Percentiles rank a stretch among this genome's conserved stretches.
Evolutionary conservation across 495 filamentous ascomycete species (phyloP).

Genomic region (Platismatia glauca): DNA sequence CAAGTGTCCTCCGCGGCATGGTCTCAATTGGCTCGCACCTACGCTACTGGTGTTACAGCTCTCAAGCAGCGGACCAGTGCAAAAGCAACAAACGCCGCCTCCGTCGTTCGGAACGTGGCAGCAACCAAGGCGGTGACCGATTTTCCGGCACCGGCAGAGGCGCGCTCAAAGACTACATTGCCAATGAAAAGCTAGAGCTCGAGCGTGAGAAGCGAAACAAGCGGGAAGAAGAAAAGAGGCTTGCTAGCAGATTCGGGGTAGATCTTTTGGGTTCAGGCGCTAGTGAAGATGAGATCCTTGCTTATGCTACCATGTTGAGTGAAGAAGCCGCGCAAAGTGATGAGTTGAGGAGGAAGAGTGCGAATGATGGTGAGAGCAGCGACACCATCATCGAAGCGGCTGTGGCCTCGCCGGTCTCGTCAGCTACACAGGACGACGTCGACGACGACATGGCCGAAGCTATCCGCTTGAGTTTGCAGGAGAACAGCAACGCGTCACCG

Average conservation of each 20-base stretch:
- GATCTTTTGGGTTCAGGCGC: slow-evolving; percentile 63
- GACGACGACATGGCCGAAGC: slow-evolving; percentile 71
- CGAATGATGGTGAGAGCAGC: slow-evolving; percentile 40
- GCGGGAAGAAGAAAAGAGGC: slow-evolving; percentile 50
- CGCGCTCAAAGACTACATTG: slow-evolving; percentile 70
- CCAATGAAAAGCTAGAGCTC: slow-evolving; percentile 70
- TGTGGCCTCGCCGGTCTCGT: slow-evolving; percentile 28
- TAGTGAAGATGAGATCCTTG: slow-evolving; percentile 79
- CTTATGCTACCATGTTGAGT: slow-evolving; percentile 81
- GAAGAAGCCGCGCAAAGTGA: slow-evolving; percentile 63
- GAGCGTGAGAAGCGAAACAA: slow-evolving; percentile 61
- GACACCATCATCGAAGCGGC: slow-evolving; percentile 37
- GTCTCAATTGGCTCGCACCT: slow-evolving; percentile 80
- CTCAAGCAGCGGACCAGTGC: slow-evolving; percentile 54
- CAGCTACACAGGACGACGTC: slow-evolving; percentile 43
- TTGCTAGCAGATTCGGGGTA: slow-evolving; percentile 72
- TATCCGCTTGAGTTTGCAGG: slow-evolving; percentile 66
- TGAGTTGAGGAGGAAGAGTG: slow-evolving; percentile 48
- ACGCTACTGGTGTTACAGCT: slow-evolving; percentile 90
- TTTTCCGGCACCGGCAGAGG: slow-evolving; percentile 52
- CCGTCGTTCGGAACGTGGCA: slow-evolving; percentile 50
- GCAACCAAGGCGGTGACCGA: slow-evolving; percentile 44
- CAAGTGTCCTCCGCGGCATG: slow-evolving; percentile 81
- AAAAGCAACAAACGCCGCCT: slow-evolving; percentile 54
- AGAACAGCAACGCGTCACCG: slow-evolving; percentile 26